Conservation (phyloP, 2,329 filamentous ascomycete species). For the Venturia asperata region DNA sequence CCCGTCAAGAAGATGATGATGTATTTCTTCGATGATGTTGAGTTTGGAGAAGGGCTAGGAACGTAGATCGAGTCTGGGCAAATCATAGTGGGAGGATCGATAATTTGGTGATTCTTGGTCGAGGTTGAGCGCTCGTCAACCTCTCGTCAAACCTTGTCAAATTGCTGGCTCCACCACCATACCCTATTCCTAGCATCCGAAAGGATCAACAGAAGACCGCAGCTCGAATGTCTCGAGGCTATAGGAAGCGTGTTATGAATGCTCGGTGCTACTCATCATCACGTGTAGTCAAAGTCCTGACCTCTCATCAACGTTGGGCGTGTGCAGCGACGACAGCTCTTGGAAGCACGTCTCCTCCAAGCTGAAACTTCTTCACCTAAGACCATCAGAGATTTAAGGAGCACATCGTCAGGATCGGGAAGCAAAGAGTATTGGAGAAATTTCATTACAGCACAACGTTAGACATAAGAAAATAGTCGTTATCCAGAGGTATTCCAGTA, state of each 20-base stretch:
- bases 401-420: too few species aligned
- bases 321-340: too few species aligned
- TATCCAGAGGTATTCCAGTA: neutral
- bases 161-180: neutral
- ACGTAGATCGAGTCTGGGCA: neutral
- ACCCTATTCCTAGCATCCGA: neutral
- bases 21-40: neutral
- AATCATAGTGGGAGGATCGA: neutral
- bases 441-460: neutral
- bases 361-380: too few species aligned
- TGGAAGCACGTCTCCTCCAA: too few species aligned
- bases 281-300: neutral
- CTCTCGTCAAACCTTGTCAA: too few species aligned
- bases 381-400: too few species aligned
- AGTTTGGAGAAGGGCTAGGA: neutral
- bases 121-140: neutral
- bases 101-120: neutral
- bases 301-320: too few species aligned
- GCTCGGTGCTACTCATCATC: neutral
- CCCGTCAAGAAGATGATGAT: constrained; percentile 64
- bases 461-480: neutral
- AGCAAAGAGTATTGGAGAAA: too few species aligned
- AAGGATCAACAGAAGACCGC: neutral
- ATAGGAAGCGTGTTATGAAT: neutral
- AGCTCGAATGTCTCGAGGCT: too few species aligned